A percentile compares a stretch with the other conserved stretches of the same genome.
These are phyloP conservation scores for Termitomyces sp. DNA, from an alignment of 768 basidiomycete species.

Conservation along the genomic window DNA sequence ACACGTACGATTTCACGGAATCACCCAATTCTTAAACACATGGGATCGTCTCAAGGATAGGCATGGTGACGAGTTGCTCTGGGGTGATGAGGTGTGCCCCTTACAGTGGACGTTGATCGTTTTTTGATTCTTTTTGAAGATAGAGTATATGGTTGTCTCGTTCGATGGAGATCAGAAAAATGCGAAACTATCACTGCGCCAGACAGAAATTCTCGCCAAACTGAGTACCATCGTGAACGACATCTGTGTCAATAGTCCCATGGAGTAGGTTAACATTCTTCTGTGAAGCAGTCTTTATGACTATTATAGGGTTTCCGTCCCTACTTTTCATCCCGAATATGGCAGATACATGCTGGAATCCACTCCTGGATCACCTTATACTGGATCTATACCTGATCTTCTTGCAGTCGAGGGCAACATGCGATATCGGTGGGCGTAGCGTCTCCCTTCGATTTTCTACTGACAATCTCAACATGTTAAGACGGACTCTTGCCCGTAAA, in stretches of 20 bases:
- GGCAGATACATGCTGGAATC: constrained; percentile 98
- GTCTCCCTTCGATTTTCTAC: constrained; percentile 1
- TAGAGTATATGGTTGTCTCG: constrained; percentile 93
- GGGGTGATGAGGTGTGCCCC: constrained; percentile 90
- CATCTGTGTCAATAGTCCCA: constrained; percentile 53
- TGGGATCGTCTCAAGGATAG: constrained; percentile 92
- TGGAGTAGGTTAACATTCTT: constrained; percentile 40
- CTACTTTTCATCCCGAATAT: constrained; percentile 97
- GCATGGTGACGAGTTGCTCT: constrained; percentile 85
- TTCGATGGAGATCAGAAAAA: constrained; percentile 76
- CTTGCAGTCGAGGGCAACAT: constrained; percentile 91
- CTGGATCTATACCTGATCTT: constrained; percentile 79
- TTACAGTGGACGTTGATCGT: not conserved
- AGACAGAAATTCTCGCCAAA: constrained; percentile 87
- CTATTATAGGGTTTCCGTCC: constrained; percentile 55
- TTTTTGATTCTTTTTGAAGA: constrained; percentile 33
- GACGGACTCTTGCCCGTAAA: constrained; percentile 78
- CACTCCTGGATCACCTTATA: constrained; percentile 93
- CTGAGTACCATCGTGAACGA: constrained; percentile 62
- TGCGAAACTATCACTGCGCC: constrained; percentile 88
- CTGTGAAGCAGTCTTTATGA: not conserved
- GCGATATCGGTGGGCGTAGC: constrained; percentile 68
- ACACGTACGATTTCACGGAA: constrained; percentile 88
- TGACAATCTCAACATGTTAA: constrained; percentile 19
- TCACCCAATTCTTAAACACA: constrained; percentile 89